These are phyloP conservation scores for Boletus reticuloceps DNA, from an alignment of 768 basidiomycete genomes.

Conservation along the genomic window DNA sequence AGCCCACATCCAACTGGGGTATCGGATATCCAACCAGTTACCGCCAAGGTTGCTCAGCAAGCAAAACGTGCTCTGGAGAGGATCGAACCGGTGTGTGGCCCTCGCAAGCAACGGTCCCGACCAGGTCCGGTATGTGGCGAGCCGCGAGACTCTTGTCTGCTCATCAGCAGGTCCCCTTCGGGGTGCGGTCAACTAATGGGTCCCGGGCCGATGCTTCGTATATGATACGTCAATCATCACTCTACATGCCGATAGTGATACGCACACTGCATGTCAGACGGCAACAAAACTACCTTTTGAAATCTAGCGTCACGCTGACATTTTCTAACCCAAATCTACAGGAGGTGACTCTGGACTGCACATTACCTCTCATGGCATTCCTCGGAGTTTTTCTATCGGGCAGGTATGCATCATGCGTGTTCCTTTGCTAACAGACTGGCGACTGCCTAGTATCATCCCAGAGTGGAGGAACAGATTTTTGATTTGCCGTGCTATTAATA, in stretches of 20 bases:
- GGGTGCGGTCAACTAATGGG: too few relatives aligned
- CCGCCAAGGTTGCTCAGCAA: neutral
- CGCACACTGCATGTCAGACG: neutral
- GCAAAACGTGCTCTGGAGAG: neutral
- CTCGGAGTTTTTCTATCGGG: conserved; percentile 4
- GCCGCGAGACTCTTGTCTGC: neutral
- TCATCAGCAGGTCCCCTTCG: neutral
- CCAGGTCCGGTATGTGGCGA: conserved; percentile 8
- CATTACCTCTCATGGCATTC: neutral
- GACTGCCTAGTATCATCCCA: neutral
- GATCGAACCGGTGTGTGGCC: neutral
- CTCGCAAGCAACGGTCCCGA: conserved; percentile 14
- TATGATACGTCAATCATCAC: neutral
- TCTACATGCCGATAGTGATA: too few relatives aligned
- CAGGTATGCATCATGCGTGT: neutral
- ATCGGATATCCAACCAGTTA: too few relatives aligned
- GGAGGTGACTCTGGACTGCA: neutral
- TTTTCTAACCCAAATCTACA: neutral
- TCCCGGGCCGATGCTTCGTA: too few relatives aligned
- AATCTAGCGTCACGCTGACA: neutral
- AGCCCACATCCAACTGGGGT: too few relatives aligned
- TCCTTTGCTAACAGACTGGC: neutral
- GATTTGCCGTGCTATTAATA: neutral
- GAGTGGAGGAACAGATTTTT: neutral
- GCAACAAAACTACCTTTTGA: conserved; percentile 1